Evolutionary conservation across 371 early-diverging fungal genomes (phyloP), one percentile per base, ranked within the genome.

Genomic region (Mucor racemosus): DNA sequence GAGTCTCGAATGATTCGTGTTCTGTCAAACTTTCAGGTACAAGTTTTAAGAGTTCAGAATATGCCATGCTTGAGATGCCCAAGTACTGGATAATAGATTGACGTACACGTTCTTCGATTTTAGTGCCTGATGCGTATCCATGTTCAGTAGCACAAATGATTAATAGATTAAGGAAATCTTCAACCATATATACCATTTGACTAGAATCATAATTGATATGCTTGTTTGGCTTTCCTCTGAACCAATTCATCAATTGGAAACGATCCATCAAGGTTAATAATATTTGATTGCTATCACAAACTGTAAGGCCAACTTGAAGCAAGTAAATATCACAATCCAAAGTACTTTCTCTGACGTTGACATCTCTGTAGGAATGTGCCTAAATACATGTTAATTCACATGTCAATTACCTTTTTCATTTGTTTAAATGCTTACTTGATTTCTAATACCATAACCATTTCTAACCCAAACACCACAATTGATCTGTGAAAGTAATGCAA

Each of bases 391-490:
- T 26, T 26, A 26, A 26, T 26, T 26, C 26, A 1, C 26, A 26
- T 1, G 26, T 26, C 3, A 3, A 26, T 26, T 26, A 26, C 26
- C 38, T 38, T 7, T 11, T 38, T 9, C 5, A 38, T 26, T 26
- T 14, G 46, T 34, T 56, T 26, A 5, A 61, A n/a, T 35, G n/a
- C 54, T 65, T 83, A 82, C 80, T 72, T 86, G 88, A 34, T 85
- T 87, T 39, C 89, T 87, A 65, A 92, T 88, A 38, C 85, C 82
- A 67, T 83, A 90, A 9, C 98, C 98, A 73, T 98, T 98, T 60
- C 98, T 82, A 15, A 98, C 96, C 98, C 99, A 98, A 50, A 97
- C 81, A 35, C 92, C 91, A 7, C 93, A 92, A 13, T 90, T 90
- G 63, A 97, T 94, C 77, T 98, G 99, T 13, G 95, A 89, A 69